phyloP scores from a whole-genome alignment of 2,329 filamentous ascomycete species.

The Trichoderma sp. region DNA sequence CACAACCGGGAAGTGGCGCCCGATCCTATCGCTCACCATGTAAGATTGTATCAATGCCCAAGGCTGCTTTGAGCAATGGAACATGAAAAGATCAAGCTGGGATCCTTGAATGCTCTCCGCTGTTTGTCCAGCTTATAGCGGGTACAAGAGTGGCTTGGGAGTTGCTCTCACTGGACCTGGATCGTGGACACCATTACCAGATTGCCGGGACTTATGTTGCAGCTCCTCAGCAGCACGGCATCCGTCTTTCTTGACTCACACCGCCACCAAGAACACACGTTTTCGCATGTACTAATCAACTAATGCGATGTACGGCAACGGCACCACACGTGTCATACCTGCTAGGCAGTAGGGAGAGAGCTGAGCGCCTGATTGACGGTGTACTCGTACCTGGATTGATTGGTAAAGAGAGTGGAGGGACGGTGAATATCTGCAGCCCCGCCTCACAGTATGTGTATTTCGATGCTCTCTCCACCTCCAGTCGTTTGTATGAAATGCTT shows the following conservation, averaged over 20 bases:
- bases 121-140: neutral
- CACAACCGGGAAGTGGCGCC: neutral
- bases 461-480: neutral
- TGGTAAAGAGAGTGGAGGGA: neutral
- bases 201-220: constrained; percentile 21
- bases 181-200: constrained; percentile 20
- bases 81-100: neutral
- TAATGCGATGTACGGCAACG: neutral
- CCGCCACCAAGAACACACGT: neutral
- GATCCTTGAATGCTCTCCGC: neutral
- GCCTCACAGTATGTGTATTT: constrained; percentile 9
- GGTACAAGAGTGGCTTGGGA: constrained; percentile 3
- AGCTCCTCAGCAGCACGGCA: constrained; percentile 17
- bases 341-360: neutral
- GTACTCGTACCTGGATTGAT: neutral
- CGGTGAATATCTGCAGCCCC: constrained; percentile 1
- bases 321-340: neutral
- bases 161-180: constrained; percentile 7
- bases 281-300: neutral
- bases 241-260: constrained; percentile 13
- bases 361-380: neutral
- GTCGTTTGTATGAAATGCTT: neutral
- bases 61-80: neutral
- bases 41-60: neutral
- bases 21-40: neutral